A percentile compares a stretch with the other conserved stretches of the same genome.
Conservation (phyloP, 805 yeast genomes). For the Ogataea glucozyma region DNA sequence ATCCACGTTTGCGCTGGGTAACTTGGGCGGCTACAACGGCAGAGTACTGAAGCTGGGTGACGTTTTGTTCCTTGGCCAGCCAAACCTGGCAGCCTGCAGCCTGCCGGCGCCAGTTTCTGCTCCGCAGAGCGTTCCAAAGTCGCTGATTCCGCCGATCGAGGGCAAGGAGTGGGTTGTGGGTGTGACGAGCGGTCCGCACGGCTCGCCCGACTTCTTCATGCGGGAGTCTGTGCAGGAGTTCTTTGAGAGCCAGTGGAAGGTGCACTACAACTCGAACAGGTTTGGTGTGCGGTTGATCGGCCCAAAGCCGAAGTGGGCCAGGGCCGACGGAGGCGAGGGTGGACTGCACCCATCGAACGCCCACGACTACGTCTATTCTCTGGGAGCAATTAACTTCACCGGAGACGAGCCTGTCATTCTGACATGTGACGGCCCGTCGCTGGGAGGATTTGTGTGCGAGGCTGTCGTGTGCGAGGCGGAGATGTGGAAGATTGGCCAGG, state of each 20-base stretch:
- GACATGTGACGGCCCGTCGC: constrained; percentile 96
- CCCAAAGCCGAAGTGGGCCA: constrained; percentile 96
- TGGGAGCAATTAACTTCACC: constrained; percentile 96
- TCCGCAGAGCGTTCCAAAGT: constrained; percentile 58
- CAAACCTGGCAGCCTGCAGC: constrained; percentile 63
- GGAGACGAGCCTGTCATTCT: constrained; percentile 98
- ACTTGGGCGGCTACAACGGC: constrained; percentile 93
- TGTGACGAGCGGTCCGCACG: constrained; percentile 97
- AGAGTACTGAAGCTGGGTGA: constrained; percentile 90
- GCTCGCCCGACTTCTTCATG: constrained; percentile 92
- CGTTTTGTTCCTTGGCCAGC: constrained; percentile 82
- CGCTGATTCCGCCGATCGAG: constrained; percentile 56
- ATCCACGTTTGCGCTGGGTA: constrained; percentile 92
- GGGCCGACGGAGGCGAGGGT: constrained; percentile 95
- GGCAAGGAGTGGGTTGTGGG: constrained; percentile 77
- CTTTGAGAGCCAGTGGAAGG: constrained; percentile 82
- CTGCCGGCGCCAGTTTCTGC: constrained; percentile 71
- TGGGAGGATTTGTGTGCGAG: constrained; percentile 96
- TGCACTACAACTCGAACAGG: constrained; percentile 95
- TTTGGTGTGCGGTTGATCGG: constrained; percentile 94
- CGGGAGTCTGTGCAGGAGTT: constrained; percentile 73
- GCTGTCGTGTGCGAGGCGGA: constrained; percentile 96
- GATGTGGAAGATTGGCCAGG: constrained; percentile 98
- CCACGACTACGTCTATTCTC: constrained; percentile 93
- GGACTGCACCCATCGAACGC: constrained; percentile 99